phyloP scores from a whole-genome alignment of 352 stramenopile genomes.

The Albugo laibachii region DNA sequence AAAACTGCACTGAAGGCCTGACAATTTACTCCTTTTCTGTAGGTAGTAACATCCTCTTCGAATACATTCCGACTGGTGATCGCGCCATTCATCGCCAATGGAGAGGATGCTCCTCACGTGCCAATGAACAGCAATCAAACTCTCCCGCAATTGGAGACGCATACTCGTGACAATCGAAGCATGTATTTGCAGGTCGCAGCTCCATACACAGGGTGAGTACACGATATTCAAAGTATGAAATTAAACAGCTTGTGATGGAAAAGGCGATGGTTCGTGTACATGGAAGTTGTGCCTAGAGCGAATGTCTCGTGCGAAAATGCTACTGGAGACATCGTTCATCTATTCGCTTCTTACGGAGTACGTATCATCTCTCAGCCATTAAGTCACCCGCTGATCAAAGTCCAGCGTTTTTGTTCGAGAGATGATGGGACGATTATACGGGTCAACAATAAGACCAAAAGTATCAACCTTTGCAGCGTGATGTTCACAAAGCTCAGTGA shows the following conservation, averaged over 20 bases:
- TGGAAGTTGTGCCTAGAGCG: not conserved
- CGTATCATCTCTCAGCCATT: too few relatives aligned
- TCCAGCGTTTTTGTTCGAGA: conserved; percentile 2
- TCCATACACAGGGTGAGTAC: too few relatives aligned
- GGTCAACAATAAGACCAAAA: not conserved
- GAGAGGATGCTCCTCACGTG: not conserved
- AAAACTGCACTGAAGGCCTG: not conserved
- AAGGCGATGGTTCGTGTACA: too few relatives aligned
- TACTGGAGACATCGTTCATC: too few relatives aligned
- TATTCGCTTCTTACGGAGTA: too few relatives aligned
- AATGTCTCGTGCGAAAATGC: not conserved
- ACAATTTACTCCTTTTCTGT: not conserved
- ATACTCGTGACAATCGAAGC: too few relatives aligned
- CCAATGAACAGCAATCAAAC: too few relatives aligned
- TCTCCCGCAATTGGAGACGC: too few relatives aligned
- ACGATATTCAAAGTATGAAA: too few relatives aligned
- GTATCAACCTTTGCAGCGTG: conserved; percentile 6
- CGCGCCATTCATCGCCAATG: conserved; percentile 3
- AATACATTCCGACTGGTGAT: conserved; percentile 6
- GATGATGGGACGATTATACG: conserved; percentile 1
- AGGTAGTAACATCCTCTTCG: conserved; percentile 6
- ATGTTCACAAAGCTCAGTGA: conserved; percentile 3
- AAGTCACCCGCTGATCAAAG: too few relatives aligned
- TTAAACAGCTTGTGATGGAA: too few relatives aligned
- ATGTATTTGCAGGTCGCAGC: too few relatives aligned